Conservation (phyloP, 2,329 filamentous ascomycete genomes). For the Pseudonectria foliicola region DNA sequence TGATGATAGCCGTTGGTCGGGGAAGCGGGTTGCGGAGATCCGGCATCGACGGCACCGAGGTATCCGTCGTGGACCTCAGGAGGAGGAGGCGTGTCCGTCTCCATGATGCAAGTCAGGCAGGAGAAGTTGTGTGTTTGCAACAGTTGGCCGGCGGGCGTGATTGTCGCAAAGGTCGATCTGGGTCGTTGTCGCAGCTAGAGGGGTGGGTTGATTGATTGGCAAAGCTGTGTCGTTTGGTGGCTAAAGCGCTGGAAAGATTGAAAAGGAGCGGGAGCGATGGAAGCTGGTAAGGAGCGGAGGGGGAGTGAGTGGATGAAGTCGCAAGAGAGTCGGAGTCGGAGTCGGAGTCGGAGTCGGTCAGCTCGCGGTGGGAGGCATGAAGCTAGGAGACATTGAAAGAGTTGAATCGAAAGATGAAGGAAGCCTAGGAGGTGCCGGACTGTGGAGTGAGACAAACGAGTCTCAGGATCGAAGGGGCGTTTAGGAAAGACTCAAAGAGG, state of each 20-base stretch:
- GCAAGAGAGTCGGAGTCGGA: conserved; percentile 2
- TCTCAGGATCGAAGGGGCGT: no score
- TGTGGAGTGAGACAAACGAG: no score
- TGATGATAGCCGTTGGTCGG: conserved; percentile 32
- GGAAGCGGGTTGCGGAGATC: conserved; percentile 33
- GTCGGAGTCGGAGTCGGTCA: conserved; percentile 11
- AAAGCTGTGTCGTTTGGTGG: conserved; percentile 4
- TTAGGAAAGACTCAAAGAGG: no score
- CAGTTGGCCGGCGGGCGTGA: no score
- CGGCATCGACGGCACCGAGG: conserved; percentile 40
- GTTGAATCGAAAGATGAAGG: neutral
- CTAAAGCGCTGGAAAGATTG: conserved; percentile 12
- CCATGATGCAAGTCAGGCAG: conserved; percentile 33
- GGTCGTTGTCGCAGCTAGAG: conserved; percentile 13
- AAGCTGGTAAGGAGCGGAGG: conserved; percentile 18
- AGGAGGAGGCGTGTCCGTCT: conserved; percentile 27
- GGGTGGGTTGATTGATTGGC: no score
- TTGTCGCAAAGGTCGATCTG: no score
- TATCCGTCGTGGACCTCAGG: conserved; percentile 41
- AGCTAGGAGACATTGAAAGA: conserved; percentile 13
- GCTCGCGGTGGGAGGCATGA: conserved; percentile 18
- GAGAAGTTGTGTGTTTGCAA: conserved; percentile 3
- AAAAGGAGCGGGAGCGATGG: conserved; percentile 5
- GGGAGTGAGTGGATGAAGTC: conserved; percentile 2
- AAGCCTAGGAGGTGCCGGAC: neutral